Evolutionary conservation across 2,329 filamentous ascomycete genomes (phyloP), one percentile per base, ranked within the genome.

Genomic region (Exophiala alcalophila): DNA sequence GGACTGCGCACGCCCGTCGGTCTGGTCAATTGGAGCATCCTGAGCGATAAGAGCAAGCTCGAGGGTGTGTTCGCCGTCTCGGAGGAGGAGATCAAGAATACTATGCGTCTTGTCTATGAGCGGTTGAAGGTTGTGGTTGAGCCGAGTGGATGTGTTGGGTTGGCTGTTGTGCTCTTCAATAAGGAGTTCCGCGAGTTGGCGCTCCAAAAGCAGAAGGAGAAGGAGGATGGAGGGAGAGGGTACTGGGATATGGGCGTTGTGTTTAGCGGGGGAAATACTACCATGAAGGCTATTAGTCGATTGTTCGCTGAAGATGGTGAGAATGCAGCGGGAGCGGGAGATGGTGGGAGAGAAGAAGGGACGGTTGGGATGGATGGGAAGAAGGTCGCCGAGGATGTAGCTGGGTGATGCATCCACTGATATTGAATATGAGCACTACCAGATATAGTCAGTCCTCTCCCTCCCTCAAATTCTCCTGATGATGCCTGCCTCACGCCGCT

Each of bases 91-190:
- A 96, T 97, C 62, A 75, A 77, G 58, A 74, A 71, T 15, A 84
- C 90, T 9, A 76, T 95, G 77, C 69, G 76, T 49, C 65, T 97
- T 49, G 83, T 94, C 23, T 69, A 90, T 50, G 91, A 97, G 76
- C 71, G 90, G 44, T 80, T 92, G 74, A 96, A 97, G 77, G 69
- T 94, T 32, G 80, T 96, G 15, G 81, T 96, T 9, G 91, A 97
- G 72, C 91, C 91, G 15, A 90, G 84, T 64, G 80, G 85, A 0
- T 88, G 83, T 2, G 90, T 96, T n/a, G 79, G 81, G 1, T 64
- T 97, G 47, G 92, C 91, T 0, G 85, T 86, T 5, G 83, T 81
- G 38, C 67, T 97, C 54, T 96, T 80, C 53, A 84, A 95, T 61
- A 86, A 94, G 65, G 86, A 89, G 3, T 96, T 96, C 50, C 70